Evolutionary conservation across 306 rosid species (phyloP).

Genomic region (Mimosa pudica): DNA sequence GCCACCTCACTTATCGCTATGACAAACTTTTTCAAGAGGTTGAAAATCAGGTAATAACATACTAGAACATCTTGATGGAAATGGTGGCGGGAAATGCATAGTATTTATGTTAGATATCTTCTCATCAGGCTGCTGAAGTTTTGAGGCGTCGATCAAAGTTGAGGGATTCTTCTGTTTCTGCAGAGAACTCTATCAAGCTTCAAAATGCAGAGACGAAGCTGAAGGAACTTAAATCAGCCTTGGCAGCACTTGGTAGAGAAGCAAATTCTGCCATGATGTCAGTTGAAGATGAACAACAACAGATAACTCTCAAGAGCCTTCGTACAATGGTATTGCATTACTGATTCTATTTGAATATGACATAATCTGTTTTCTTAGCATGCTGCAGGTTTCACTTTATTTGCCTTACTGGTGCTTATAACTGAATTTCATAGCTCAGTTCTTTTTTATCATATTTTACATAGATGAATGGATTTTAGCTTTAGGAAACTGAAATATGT

Average conservation of each 20-base stretch:
- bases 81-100: constrained; percentile 36
- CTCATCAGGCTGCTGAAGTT: constrained; percentile 85
- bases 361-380: constrained; percentile 9
- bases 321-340: constrained; percentile 63
- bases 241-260: constrained; percentile 84
- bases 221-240: constrained; percentile 79
- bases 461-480: constrained; percentile 3
- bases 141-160: constrained; percentile 86
- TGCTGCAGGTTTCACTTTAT: constrained; percentile 26
- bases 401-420: constrained; percentile 6
- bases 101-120: constrained; percentile 44
- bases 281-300: constrained; percentile 89
- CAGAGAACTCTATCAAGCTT: constrained; percentile 75
- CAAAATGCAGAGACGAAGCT: constrained; percentile 82
- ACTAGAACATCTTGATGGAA: constrained; percentile 36
- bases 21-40: constrained; percentile 86
- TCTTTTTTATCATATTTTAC: neutral
- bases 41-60: constrained; percentile 73
- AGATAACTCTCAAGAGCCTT: constrained; percentile 71
- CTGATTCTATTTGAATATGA: constrained; percentile 29
- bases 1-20: constrained; percentile 80
- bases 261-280: constrained; percentile 87
- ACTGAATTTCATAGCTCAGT: neutral
- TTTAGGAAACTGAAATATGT: neutral
- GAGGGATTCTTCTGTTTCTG: constrained; percentile 68